Evolutionary conservation across 331 rosid species (phyloP).

Genomic region (Phaseolus coccineus): DNA sequence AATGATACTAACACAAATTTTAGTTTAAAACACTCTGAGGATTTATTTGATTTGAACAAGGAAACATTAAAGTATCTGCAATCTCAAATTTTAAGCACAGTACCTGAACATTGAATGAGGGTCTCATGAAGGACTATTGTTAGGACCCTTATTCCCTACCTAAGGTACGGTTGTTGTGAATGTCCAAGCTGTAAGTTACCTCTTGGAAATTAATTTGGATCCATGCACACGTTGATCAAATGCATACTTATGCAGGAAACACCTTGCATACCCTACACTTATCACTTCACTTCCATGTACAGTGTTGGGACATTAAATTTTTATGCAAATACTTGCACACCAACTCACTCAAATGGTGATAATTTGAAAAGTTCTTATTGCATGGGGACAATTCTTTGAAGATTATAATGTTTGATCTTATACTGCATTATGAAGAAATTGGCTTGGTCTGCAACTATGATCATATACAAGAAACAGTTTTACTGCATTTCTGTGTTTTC

Average conservation of each 20-base stretch:
- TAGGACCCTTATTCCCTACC: background rate
- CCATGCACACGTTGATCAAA: background rate
- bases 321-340: background rate
- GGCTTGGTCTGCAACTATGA: too few species aligned
- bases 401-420: background rate
- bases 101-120: slow-evolving; percentile 10
- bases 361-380: background rate
- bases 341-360: background rate
- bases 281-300: background rate
- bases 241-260: background rate
- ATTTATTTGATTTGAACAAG: background rate
- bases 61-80: background rate
- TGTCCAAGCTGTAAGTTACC: background rate
- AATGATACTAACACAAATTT: background rate
- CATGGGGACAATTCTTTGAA: background rate
- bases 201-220: background rate
- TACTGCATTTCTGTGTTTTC: background rate
- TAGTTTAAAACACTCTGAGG: background rate
- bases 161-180: slow-evolving; percentile 5
- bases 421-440: too few species aligned
- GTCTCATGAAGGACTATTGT: background rate
- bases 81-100: background rate
- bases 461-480: background rate
- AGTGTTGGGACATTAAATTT: background rate
- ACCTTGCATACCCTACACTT: background rate